A percentile compares a stretch with the other conserved stretches of the same genome.
These are phyloP conservation scores for Laetiporus sulphureus DNA, from an alignment of 1,284 basidiomycete species.

Conservation along the genomic window DNA sequence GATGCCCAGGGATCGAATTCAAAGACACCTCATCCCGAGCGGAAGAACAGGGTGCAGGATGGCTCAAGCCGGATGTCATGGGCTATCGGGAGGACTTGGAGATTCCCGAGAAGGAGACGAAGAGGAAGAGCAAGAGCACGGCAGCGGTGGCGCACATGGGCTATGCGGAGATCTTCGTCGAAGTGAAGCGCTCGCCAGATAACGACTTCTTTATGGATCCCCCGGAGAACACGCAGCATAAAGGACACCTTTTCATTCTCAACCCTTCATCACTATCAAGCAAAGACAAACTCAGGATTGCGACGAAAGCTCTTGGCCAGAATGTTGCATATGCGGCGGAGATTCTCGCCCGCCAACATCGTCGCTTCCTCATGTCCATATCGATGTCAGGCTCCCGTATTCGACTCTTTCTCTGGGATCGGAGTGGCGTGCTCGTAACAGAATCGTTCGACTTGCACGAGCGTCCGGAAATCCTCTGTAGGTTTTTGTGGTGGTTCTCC, in stretches of 20 bases:
- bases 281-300: not conserved
- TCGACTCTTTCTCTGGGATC: conserved; percentile 11
- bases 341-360: conserved; percentile 8
- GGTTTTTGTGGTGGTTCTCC: conserved; percentile 12
- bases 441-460: conserved; percentile 8
- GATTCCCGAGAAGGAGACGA: too few species aligned
- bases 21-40: too few species aligned
- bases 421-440: conserved; percentile 7
- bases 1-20: too few species aligned
- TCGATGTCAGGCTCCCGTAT: not conserved
- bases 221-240: not conserved
- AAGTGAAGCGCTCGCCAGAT: not conserved
- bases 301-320: conserved; percentile 2
- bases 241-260: not conserved
- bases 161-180: conserved; percentile 1
- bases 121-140: too few species aligned
- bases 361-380: conserved; percentile 7
- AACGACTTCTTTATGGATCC: conserved; percentile 1
- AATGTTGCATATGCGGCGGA: conserved; percentile 8
- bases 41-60: too few species aligned
- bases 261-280: not conserved
- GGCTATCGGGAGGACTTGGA: too few species aligned
- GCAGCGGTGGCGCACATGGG: not conserved
- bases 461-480: conserved; percentile 6
- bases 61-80: too few species aligned